Evolutionary conservation across 2,329 filamentous ascomycete species (phyloP), one percentile per base, ranked within the genome.

Genomic region (Pestalotiopsis fici): DNA sequence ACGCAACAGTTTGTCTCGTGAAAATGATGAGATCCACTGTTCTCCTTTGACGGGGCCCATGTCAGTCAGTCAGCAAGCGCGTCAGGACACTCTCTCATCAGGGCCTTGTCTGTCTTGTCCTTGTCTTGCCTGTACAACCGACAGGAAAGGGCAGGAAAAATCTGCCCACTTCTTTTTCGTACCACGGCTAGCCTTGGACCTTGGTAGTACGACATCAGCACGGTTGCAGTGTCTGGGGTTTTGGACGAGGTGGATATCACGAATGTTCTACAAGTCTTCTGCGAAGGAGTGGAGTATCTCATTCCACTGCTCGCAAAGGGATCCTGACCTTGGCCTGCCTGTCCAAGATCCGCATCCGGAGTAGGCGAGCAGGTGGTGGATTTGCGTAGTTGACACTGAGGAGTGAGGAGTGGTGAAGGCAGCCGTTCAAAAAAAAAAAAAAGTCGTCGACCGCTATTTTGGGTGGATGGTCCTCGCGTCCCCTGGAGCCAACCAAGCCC

Each of bases 191-290:
- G 57, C 57, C 4, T 25, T 35, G 31, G 31, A 35, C 43, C n/a
- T 50, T 50, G 43, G 43, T 50, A 50, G 18, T 9, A 50, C 43
- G 43, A 50, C 31, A 50, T n/a, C 18, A 50, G 43, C 43, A 50
- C 43, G 39, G 43, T 37, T 31, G 35, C 23, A 28, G 28, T 21
- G 47, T 59, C 54, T 55, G 37, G 59, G 57, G 50, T 59, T 59
- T 50, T 50, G 43, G 43, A 21, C 43, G 59, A 37, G 54, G 57
- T 62, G 66, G 64, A 25, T 66, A 63, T 25, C 64, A n/a, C 66
- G 37, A 66, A 66, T 57, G 64, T 68, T 68, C 66, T 59, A 66
- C 37, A 37, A 63, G 66, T 50, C 47, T 68, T 68, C 66, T 54
- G 57, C 54, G 64, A 60, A 68, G 64, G 35, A 66, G 66, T 63